These are phyloP conservation scores for Aureobasidium sp. DNA, from an alignment of 2,329 filamentous ascomycete species.

Conservation along the genomic window DNA sequence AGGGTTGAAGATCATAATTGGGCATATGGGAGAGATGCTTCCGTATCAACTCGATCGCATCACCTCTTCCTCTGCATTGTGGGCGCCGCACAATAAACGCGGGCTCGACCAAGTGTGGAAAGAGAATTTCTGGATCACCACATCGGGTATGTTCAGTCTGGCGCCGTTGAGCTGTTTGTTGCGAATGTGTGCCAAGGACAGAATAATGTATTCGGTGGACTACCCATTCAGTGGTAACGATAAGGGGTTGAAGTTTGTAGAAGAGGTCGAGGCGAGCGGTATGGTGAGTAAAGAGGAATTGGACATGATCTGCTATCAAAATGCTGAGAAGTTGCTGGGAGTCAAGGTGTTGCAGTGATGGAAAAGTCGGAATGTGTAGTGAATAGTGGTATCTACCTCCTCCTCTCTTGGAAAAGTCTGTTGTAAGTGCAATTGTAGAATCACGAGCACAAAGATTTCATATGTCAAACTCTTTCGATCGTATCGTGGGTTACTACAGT, in stretches of 20 bases:
- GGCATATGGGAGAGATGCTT: conserved; percentile 50
- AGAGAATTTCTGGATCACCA: conserved; percentile 52
- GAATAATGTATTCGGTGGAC: conserved; percentile 50
- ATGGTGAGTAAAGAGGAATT: conserved; percentile 42
- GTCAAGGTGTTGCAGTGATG: conserved; percentile 19
- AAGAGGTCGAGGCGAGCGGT: conserved; percentile 42
- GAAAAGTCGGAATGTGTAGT: too few species aligned
- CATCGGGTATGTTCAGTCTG: conserved; percentile 46
- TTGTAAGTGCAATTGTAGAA: too few species aligned
- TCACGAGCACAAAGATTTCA: too few species aligned
- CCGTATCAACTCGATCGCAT: conserved; percentile 48
- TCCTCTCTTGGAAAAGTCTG: too few species aligned
- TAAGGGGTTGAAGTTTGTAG: conserved; percentile 42
- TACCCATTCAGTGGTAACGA: conserved; percentile 48
- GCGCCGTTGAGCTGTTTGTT: conserved; percentile 39
- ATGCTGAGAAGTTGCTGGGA: conserved; percentile 41
- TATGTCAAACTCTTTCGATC: too few species aligned
- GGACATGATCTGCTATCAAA: conserved; percentile 41
- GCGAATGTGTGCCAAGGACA: conserved; percentile 33
- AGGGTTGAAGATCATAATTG: conserved; percentile 45
- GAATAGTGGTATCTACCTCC: too few species aligned
- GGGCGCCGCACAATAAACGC: conserved; percentile 25
- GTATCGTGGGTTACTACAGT: too few species aligned
- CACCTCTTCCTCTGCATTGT: conserved; percentile 16
- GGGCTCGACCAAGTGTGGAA: conserved; percentile 35